These are phyloP conservation scores for Rhizopogon roseolus DNA, from an alignment of 768 basidiomycete genomes.

Conservation along the genomic window DNA sequence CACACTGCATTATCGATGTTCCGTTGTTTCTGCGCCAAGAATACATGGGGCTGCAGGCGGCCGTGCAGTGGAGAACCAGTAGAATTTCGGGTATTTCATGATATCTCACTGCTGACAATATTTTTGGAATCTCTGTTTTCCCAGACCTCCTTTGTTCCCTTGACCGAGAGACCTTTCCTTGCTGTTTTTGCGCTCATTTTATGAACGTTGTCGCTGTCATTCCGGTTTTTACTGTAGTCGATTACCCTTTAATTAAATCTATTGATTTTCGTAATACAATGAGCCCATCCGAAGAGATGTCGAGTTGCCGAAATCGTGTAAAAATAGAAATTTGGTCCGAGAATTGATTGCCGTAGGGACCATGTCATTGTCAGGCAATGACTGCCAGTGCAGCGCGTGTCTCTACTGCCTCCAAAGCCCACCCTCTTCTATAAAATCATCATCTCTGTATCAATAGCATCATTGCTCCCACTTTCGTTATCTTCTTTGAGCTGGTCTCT, in stretches of 20 bases:
- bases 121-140: too few relatives aligned
- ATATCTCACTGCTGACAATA: too few relatives aligned
- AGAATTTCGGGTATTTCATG: too few relatives aligned
- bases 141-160: too few relatives aligned
- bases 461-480: neutral
- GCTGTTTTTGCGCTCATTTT: neutral
- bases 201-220: too few relatives aligned
- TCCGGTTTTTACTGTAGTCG: neutral
- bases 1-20: too few relatives aligned
- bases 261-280: too few relatives aligned
- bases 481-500: constrained; percentile 26
- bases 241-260: too few relatives aligned
- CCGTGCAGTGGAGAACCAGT: too few relatives aligned
- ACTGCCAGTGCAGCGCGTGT: neutral
- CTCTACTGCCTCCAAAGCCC: neutral
- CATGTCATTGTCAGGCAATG: neutral
- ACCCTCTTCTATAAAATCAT: constrained; percentile 3
- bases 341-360: constrained; percentile 5
- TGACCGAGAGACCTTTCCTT: neutral
- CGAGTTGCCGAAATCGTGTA: neutral
- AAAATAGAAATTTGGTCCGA: constrained; percentile 1
- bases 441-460: constrained; percentile 11
- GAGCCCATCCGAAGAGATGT: neutral
- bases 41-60: too few relatives aligned
- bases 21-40: too few relatives aligned